These are phyloP conservation scores for Cladosporium sp. DNA, from an alignment of 2,329 filamentous ascomycete species.

Conservation along the genomic window DNA sequence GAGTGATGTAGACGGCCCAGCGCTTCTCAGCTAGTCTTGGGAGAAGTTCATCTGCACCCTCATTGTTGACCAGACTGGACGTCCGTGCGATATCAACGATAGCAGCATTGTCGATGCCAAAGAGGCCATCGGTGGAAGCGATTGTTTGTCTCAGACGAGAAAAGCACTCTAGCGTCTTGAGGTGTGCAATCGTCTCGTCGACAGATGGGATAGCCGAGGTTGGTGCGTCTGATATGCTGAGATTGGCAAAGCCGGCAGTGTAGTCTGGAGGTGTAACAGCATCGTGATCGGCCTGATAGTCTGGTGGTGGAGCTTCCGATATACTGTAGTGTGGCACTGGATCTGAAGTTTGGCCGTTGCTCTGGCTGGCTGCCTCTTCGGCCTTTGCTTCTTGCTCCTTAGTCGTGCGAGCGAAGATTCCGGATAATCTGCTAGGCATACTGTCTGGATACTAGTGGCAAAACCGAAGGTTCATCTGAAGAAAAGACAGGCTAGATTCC, in stretches of 20 bases:
- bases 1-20: constrained; percentile 69
- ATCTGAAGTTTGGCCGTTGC: constrained; percentile 21
- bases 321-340: constrained; percentile 27
- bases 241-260: constrained; percentile 32
- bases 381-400: constrained; percentile 35
- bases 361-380: constrained; percentile 25
- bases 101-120: constrained; percentile 53
- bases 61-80: constrained; percentile 21
- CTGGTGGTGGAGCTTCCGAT: constrained; percentile 22
- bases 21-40: constrained; percentile 67
- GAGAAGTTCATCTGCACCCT: constrained; percentile 38
- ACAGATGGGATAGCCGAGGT: constrained; percentile 41
- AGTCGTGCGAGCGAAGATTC: constrained; percentile 28
- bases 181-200: constrained; percentile 68
- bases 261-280: constrained; percentile 29
- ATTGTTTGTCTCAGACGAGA: constrained; percentile 67
- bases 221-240: constrained; percentile 34
- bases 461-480: not conserved
- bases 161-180: constrained; percentile 70
- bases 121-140: constrained; percentile 66
- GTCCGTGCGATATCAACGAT: constrained; percentile 32
- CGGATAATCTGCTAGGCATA: constrained; percentile 34
- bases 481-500: not conserved
- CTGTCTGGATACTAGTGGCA: not conserved
- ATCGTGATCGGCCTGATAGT: constrained; percentile 26